These are phyloP conservation scores for Coemansia sp. DNA, from an alignment of 192 early-diverging fungal genomes.

Conservation along the genomic window DNA sequence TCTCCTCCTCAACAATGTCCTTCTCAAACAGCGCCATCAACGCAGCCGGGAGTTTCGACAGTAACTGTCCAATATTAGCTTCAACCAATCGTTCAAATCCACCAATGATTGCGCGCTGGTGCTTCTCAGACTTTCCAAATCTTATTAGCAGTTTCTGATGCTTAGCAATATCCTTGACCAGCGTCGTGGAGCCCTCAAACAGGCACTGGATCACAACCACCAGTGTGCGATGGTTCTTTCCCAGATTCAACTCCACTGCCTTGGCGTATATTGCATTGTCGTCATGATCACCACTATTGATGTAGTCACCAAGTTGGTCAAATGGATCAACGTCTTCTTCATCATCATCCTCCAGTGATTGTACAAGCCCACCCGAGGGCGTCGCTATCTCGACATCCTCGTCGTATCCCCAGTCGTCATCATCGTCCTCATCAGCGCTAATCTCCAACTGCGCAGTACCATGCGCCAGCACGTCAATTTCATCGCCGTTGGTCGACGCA, in stretches of 20 bases:
- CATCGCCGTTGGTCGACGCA: constrained; percentile 63
- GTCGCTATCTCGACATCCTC: not conserved
- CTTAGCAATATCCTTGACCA: constrained; percentile 69
- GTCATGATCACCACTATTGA: constrained; percentile 60
- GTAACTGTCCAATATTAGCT: constrained; percentile 55
- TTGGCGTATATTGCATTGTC: constrained; percentile 75
- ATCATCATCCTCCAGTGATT: constrained; percentile 55
- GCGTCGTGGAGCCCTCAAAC: constrained; percentile 59
- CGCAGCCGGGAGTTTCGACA: constrained; percentile 70
- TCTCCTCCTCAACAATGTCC: constrained; percentile 91
- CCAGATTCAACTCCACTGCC: constrained; percentile 73
- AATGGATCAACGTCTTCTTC: constrained; percentile 71
- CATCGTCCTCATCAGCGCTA: constrained; percentile 55
- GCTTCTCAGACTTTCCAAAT: constrained; percentile 80
- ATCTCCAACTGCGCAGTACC: constrained; percentile 65
- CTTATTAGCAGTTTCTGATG: constrained; percentile 65
- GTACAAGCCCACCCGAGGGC: constrained; percentile 30
- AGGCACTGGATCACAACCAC: constrained; percentile 81
- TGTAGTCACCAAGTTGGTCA: constrained; percentile 74
- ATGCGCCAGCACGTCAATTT: constrained; percentile 65
- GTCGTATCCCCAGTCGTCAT: constrained; percentile 69
- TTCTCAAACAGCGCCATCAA: constrained; percentile 88
- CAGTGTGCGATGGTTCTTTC: constrained; percentile 74
- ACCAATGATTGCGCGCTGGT: constrained; percentile 85
- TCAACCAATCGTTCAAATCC: constrained; percentile 86